Evolutionary conservation across 106 monocot genomes (phyloP), one percentile per base, ranked within the genome.

Genomic region (Narthecium ossifragum): DNA sequence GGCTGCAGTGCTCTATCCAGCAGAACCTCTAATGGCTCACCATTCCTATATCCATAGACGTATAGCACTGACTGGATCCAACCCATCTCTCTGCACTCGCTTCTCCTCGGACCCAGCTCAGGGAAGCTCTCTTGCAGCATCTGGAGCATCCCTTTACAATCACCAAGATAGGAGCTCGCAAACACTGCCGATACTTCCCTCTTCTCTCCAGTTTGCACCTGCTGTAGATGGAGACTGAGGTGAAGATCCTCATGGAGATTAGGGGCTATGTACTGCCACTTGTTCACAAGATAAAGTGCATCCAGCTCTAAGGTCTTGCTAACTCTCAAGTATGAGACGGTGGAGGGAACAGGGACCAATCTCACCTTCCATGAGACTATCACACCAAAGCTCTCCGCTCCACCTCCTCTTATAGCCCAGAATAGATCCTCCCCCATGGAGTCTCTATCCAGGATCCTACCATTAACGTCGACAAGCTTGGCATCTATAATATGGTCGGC

Each of bases 201-300:
- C 8, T 22, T 58, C 4, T 38, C 58, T 22, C 12, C n/a, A 8
- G 45, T 4, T 48, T 11, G 30, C n/a, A 22, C n/a, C n/a, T 22
- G 12, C 51, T 32, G 25, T 22, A 39, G 32, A 6, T 26, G 18
- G 2, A 57, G 59, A 31, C 53, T 70, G 25, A 83, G 48, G 48
- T 67, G 69, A 0, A 85, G 62, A 31, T 70, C 46, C 21, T 48
- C 45, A 21, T 69, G 63, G 25, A 66, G 46, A 1, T 60, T 70
- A 34, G 26, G 34, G 25, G 77, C 76, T 2, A 77, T 32, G 24
- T 49, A 13, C 21, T 85, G 85, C 85, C 85, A 76, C 57, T 67
- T 65, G 31, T 58, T 5, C 0, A 85, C 34, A n/a, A 78, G 52
- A 22, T 52, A 38, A 4, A 75, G 28, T 8, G 60, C 60, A 12